phyloP scores from a whole-genome alignment of 192 early-diverging fungal species.

The Coemansia nantahalensis region DNA sequence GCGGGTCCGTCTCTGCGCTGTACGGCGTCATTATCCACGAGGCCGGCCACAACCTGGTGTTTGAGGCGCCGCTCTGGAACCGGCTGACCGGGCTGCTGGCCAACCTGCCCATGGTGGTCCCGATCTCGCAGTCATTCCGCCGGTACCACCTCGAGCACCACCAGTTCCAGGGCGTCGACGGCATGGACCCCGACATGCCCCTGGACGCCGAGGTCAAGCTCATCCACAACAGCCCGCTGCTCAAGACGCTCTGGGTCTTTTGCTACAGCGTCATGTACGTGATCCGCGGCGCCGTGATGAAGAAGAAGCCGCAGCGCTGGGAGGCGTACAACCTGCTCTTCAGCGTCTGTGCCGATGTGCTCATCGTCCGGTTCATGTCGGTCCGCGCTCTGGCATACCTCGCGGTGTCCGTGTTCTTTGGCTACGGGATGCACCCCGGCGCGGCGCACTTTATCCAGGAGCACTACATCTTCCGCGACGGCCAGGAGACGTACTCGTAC shows the following conservation, averaged over 20 bases:
- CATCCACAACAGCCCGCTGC: constrained; percentile 64
- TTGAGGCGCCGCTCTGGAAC: constrained; percentile 68
- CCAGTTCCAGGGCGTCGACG: constrained; percentile 90
- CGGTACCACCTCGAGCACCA: constrained; percentile 97
- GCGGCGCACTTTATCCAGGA: constrained; percentile 97
- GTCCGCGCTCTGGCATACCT: constrained; percentile 64
- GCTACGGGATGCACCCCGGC: constrained; percentile 85
- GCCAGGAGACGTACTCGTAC: constrained; percentile 96
- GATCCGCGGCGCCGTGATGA: constrained; percentile 61
- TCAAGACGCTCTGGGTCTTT: constrained; percentile 75
- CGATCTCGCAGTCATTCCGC: constrained; percentile 78
- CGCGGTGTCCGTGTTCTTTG: constrained; percentile 70
- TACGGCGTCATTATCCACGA: constrained; percentile 91
- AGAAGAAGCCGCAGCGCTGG: constrained; percentile 66
- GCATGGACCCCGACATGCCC: constrained; percentile 91
- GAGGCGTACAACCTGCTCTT: constrained; percentile 68
- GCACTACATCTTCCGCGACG: constrained; percentile 91
- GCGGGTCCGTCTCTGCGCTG: constrained; percentile 78
- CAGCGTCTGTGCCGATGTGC: constrained; percentile 54
- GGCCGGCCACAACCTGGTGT: constrained; percentile 83
- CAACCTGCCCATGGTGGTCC: constrained; percentile 83
- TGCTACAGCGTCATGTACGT: constrained; percentile 85
- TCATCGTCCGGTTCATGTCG: constrained; percentile 61
- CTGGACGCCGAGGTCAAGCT: constrained; percentile 77
- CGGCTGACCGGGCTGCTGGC: constrained; percentile 76